Evolutionary conservation across 2,329 filamentous ascomycete species (phyloP).

Genomic region (Aspergillus sp.): DNA sequence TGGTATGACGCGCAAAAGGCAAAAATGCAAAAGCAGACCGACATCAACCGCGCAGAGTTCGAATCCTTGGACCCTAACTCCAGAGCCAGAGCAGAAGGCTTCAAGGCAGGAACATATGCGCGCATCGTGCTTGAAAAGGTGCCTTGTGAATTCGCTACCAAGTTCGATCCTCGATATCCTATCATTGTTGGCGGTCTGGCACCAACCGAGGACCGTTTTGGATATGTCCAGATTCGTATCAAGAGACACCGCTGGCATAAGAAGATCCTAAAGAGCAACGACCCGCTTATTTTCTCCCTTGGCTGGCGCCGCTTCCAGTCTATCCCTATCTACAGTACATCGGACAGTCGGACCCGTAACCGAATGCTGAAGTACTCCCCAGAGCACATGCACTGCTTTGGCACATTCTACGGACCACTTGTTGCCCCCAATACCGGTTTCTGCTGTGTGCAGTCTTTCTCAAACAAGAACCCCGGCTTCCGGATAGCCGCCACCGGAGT

Average conservation of each 20-base stretch:
- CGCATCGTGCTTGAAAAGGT: conserved; percentile 87
- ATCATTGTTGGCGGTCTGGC: conserved; percentile 89
- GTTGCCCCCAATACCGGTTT: conserved; percentile 96
- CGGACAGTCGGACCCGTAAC: conserved; percentile 88
- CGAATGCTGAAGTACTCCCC: conserved; percentile 99
- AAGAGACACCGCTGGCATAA: conserved; percentile 99
- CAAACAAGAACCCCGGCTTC: conserved; percentile 82
- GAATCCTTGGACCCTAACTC: conserved; percentile 82
- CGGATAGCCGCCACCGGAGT: conserved; percentile 92
- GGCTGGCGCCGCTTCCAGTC: conserved; percentile 96
- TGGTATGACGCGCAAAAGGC: conserved; percentile 99
- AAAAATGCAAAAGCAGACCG: conserved; percentile 87
- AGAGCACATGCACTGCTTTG: conserved; percentile 99
- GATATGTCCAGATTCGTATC: conserved; percentile 91
- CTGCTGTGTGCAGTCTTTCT: conserved; percentile 87
- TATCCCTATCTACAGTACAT: conserved; percentile 89
- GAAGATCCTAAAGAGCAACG: conserved; percentile 97
- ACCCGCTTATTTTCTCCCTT: conserved; percentile 93
- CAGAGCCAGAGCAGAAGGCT: conserved; percentile 81
- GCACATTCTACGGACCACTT: conserved; percentile 89
- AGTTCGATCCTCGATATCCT: conserved; percentile 79
- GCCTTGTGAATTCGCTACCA: conserved; percentile 81
- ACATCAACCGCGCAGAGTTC: conserved; percentile 95
- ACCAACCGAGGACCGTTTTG: conserved; percentile 91
- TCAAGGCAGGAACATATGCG: conserved; percentile 88